Conservation (phyloP, 2,329 filamentous ascomycete genomes). For the Aspergillus sp. region DNA sequence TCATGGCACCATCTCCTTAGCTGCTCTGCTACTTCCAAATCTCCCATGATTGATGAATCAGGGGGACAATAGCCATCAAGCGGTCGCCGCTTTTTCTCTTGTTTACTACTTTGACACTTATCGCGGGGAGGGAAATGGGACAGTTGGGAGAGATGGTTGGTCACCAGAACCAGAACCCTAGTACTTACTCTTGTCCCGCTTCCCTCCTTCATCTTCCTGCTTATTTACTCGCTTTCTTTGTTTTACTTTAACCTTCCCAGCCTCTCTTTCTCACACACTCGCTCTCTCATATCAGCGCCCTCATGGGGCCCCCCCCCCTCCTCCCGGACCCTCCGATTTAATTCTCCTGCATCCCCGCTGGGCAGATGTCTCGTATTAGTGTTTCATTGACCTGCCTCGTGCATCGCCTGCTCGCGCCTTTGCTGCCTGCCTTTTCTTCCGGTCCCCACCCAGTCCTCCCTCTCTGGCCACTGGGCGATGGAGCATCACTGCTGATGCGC, state of each 20-base stretch:
- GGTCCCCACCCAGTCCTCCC: neutral
- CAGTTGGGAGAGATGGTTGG: constrained; percentile 1
- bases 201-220: neutral
- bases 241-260: neutral
- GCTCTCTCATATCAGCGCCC: neutral
- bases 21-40: neutral
- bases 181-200: neutral
- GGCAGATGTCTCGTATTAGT: constrained; percentile 2
- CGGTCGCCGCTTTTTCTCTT: neutral
- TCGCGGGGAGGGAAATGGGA: neutral
- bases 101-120: neutral
- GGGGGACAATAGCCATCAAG: too few species aligned
- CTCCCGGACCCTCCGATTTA: neutral
- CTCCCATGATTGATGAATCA: too few species aligned
- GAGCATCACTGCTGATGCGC: constrained; percentile 30
- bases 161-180: neutral
- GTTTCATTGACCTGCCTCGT: neutral
- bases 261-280: neutral
- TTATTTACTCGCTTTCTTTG: constrained; percentile 5
- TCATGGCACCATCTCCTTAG: neutral
- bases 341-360: constrained; percentile 1
- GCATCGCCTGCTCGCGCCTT: neutral
- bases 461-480: constrained; percentile 21
- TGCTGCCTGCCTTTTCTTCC: constrained; percentile 1
- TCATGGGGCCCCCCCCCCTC: too few species aligned